Evolutionary conservation across 2,329 filamentous ascomycete genomes (phyloP).

Genomic region (Neoarthrinium moseri): DNA sequence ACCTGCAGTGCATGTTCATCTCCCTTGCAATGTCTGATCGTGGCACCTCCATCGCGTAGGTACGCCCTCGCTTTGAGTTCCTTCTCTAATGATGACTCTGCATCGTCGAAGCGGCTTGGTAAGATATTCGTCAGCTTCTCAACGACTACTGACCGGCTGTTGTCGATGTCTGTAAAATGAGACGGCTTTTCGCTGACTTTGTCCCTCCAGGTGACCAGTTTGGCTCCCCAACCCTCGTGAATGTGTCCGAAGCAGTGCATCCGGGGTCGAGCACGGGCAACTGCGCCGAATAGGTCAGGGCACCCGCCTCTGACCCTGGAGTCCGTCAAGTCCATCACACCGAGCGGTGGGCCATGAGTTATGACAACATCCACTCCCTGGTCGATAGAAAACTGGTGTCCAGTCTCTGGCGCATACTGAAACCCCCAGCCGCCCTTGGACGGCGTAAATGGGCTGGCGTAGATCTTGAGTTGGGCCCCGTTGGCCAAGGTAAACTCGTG

Average conservation of each 20-base stretch:
- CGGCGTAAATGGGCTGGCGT: slow-evolving; percentile 54
- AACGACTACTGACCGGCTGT: slow-evolving; percentile 33
- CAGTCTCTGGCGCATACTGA: slow-evolving; percentile 38
- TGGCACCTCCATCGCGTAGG: slow-evolving; percentile 25
- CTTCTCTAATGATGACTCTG: slow-evolving; percentile 11
- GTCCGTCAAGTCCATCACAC: slow-evolving; percentile 45
- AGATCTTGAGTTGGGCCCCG: slow-evolving; percentile 47
- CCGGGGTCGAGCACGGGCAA: slow-evolving; percentile 40
- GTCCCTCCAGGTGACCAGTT: slow-evolving; percentile 49
- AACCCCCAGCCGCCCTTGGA: slow-evolving; percentile 46
- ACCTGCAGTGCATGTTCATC: slow-evolving; percentile 27
- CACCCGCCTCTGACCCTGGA: slow-evolving; percentile 38
- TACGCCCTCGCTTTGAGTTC: slow-evolving; percentile 15
- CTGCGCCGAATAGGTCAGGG: slow-evolving; percentile 40
- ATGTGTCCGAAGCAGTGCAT: slow-evolving; percentile 60
- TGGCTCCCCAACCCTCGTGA: slow-evolving; percentile 59
- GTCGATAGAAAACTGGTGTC: slow-evolving; percentile 37
- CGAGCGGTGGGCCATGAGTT: slow-evolving; percentile 54
- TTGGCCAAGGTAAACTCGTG: slow-evolving; percentile 47
- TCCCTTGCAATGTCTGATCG: slow-evolving; percentile 38
- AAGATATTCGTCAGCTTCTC: slow-evolving; percentile 29
- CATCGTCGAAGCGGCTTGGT: slow-evolving; percentile 18
- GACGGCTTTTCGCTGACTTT: slow-evolving; percentile 24
- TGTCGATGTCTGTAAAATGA: slow-evolving; percentile 43
- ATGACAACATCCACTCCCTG: slow-evolving; percentile 42